Conservation (phyloP, 1,139 yeast genomes). For the Debaryomyces subglobosus region DNA sequence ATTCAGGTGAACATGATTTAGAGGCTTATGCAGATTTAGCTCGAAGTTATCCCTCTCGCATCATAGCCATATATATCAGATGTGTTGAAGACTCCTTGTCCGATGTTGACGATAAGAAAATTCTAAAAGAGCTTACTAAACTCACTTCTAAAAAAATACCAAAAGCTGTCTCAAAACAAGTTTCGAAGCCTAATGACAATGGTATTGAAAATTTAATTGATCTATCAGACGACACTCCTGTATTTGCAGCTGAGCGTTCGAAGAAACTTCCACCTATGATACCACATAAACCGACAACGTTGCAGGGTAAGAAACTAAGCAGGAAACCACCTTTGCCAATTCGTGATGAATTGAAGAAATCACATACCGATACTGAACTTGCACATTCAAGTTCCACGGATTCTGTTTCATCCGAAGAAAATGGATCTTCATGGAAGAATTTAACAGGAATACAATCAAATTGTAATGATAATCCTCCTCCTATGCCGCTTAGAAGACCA, state of each 20-base stretch:
- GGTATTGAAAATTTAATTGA: slow-evolving; percentile 38
- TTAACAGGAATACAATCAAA: neutral
- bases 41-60: slow-evolving; percentile 57
- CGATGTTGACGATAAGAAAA: slow-evolving; percentile 48
- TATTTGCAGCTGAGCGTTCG: slow-evolving; percentile 16
- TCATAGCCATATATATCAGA: slow-evolving; percentile 78
- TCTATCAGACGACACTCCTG: slow-evolving; percentile 26
- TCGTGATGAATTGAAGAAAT: slow-evolving; percentile 9
- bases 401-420: neutral
- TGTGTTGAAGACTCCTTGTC: slow-evolving; percentile 74
- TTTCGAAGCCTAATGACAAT: slow-evolving; percentile 12
- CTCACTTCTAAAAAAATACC: slow-evolving; percentile 9
- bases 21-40: slow-evolving; percentile 88
- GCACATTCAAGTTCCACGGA: neutral
- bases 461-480: slow-evolving; percentile 2
- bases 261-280: slow-evolving; percentile 40
- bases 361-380: slow-evolving; percentile 12
- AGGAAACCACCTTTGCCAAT: slow-evolving; percentile 29
- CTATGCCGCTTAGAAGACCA: slow-evolving; percentile 10
- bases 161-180: neutral
- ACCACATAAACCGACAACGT: slow-evolving; percentile 40
- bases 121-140: slow-evolving; percentile 37
- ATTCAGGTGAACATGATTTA: slow-evolving; percentile 92
- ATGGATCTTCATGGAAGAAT: slow-evolving; percentile 1
- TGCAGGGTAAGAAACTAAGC: slow-evolving; percentile 29